Base-by-base conservation (phyloP, 768 basidiomycete genomes). In the Rhodotorula taiwanensis region DNA sequence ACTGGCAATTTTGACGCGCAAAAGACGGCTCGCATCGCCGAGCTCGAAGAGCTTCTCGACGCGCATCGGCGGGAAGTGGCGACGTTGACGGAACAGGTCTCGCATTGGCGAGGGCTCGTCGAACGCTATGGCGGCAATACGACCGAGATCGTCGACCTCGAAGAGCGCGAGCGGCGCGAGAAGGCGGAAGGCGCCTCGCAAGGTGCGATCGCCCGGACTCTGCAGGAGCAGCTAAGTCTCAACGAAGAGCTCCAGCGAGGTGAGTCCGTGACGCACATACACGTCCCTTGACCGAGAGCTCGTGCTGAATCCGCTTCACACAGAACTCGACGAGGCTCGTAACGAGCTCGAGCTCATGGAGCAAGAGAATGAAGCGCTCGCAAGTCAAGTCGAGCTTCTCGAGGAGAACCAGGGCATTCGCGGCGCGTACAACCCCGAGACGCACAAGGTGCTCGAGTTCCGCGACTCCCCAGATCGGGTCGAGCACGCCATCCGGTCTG, bases 381-480 rank as follows among this genome's bases (percentile, higher is more conserved):
- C 63, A 16, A 44, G 30, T 2, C 72, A 73, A 44, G 52, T 71
- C 54, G 70, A 68, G 55, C 49, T 55, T 13, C 70, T 73, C 41
- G 59, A 67, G 21, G 62, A 65, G 44, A 63, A 69, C 41, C 67
- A 70, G 41, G 72, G 71, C 43, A 67, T 60, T 33, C 64, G 64
- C 16, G 72, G 72, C 39, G 62, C 62, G 21, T 73, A 64, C 69
- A 66, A 73, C 54, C 55, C 64, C 13, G 56, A 43, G 18, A 70
- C 72, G 42, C 64, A 62, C 52, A 70, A 66, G 50, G 69, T 72
- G 13, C 61, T 73, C 52, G 65, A 70, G 47, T 57, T 73, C 33
- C 50, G 53, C 45, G 84, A 86, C 49, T 93, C 92, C 70, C 93
- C 93, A 0, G 88, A 87, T n/a, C 81, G 85, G 68, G 79, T 84